These are phyloP conservation scores for Polychaeton citri DNA, from an alignment of 2,329 filamentous ascomycete species.

Conservation along the genomic window DNA sequence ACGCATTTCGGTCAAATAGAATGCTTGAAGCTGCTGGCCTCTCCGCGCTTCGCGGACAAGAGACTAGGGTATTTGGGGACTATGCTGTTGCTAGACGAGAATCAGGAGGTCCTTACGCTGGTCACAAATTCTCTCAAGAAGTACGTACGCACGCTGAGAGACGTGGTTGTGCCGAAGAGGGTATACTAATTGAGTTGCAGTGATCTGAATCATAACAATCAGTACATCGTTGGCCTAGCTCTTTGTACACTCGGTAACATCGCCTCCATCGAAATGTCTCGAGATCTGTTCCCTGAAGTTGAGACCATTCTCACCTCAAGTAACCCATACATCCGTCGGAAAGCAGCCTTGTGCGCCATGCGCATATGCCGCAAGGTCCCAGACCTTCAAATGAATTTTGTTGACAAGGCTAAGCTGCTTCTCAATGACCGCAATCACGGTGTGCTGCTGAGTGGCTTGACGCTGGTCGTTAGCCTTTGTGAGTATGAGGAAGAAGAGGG, in stretches of 20 bases:
- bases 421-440: slow-evolving; percentile 91
- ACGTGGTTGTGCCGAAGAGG: too few species aligned
- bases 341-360: slow-evolving; percentile 98
- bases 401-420: slow-evolving; percentile 82
- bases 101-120: slow-evolving; percentile 91
- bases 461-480: slow-evolving; percentile 80
- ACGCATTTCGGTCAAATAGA: slow-evolving; percentile 99
- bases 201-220: slow-evolving; percentile 92
- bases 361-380: slow-evolving; percentile 96
- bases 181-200: slow-evolving; percentile 31
- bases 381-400: slow-evolving; percentile 90
- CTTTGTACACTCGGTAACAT: slow-evolving; percentile 96
- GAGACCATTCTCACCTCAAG: slow-evolving; percentile 82
- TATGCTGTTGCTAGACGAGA: slow-evolving; percentile 91
- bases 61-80: slow-evolving; percentile 89
- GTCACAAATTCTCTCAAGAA: slow-evolving; percentile 98
- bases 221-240: slow-evolving; percentile 94
- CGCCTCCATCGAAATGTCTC: slow-evolving; percentile 93
- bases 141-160: too few species aligned
- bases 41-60: slow-evolving; percentile 95
- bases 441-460: slow-evolving; percentile 83
- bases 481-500: slow-evolving; percentile 75
- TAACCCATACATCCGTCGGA: slow-evolving; percentile 96
- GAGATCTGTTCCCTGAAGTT: slow-evolving; percentile 92
- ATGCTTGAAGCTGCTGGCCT: slow-evolving; percentile 93